A percentile compares a stretch with the other conserved stretches of the same genome.
phyloP scores from a whole-genome alignment of 2,329 filamentous ascomycete genomes.

The Orbilia javanica region DNA sequence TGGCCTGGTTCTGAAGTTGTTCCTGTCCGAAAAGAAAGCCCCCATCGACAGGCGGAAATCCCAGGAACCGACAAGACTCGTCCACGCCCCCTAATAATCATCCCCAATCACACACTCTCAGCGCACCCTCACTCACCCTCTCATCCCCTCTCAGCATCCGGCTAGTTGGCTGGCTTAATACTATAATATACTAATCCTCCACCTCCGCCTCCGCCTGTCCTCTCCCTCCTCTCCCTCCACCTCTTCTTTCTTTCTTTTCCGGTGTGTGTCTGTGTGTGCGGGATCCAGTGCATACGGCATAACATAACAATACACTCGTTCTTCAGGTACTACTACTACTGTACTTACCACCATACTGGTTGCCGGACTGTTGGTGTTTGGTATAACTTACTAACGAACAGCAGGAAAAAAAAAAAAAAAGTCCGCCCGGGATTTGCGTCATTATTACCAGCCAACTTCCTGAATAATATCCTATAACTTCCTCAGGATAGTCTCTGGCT shows the following conservation, averaged over 20 bases:
- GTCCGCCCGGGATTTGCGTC: slow-evolving; percentile 53
- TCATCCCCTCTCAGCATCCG: background rate
- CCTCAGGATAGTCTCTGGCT: background rate
- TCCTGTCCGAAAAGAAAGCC: slow-evolving; percentile 24
- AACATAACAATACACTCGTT: background rate
- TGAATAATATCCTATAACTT: background rate
- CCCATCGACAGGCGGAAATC: slow-evolving; percentile 55
- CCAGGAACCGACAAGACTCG: slow-evolving; percentile 31
- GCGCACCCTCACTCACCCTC: background rate
- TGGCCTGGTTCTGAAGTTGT: too few relatives aligned
- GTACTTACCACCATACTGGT: too few relatives aligned
- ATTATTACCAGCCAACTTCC: slow-evolving; percentile 41
- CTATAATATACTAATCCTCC: slow-evolving; percentile 2
- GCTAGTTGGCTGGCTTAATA: background rate
- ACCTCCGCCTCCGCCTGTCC: background rate
- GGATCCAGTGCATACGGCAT: too few relatives aligned
- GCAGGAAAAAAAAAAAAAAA: slow-evolving; percentile 1
- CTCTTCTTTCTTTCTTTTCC: background rate
- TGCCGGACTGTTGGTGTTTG: background rate
- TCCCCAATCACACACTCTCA: background rate
- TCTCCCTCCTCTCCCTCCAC: background rate
- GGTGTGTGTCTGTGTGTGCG: background rate
- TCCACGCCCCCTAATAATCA: slow-evolving; percentile 13
- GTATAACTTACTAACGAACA: background rate
- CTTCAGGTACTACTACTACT: background rate